A percentile compares a stretch with the other conserved stretches of the same genome.
Conservation (phyloP, 768 basidiomycete genomes). For the Tylopilus balloui region DNA sequence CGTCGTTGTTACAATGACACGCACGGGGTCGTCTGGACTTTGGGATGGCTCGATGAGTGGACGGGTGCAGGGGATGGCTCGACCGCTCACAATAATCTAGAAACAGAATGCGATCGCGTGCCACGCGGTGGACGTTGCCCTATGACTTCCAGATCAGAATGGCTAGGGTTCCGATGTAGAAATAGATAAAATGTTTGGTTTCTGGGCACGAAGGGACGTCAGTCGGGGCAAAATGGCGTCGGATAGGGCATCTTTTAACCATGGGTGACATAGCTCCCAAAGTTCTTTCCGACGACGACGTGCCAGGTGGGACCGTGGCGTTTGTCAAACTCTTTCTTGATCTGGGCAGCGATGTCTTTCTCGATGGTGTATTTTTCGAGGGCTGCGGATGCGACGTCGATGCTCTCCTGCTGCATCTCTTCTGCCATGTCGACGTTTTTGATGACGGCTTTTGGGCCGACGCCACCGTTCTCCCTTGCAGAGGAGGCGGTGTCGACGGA, state of each 20-base stretch:
- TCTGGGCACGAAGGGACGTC: constrained; percentile 52
- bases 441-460: constrained; percentile 77
- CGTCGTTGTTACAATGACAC: constrained; percentile 23
- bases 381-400: constrained; percentile 81
- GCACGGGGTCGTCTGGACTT: constrained; percentile 17
- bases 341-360: constrained; percentile 96
- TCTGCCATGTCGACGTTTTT: constrained; percentile 97
- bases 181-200: constrained; percentile 99
- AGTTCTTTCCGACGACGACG: constrained; percentile 98
- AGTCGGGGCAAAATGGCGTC: too few relatives aligned
- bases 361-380: constrained; percentile 92
- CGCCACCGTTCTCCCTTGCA: constrained; percentile 36
- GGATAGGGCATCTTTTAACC: constrained; percentile 44
- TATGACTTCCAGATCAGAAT: constrained; percentile 95
- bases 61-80: neutral
- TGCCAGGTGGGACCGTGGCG: constrained; percentile 95
- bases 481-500: constrained; percentile 50
- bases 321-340: constrained; percentile 98
- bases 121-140: constrained; percentile 17
- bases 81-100: constrained; percentile 26
- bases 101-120: constrained; percentile 2
- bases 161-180: constrained; percentile 89
- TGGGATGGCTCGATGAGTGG: constrained; percentile 9
- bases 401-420: constrained; percentile 92
- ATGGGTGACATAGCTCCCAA: constrained; percentile 97